A percentile compares a stretch with the other conserved stretches of the same genome.
phyloP scores from a whole-genome alignment of 2,329 filamentous ascomycete species.

The Trichoderma koningiopsis region DNA sequence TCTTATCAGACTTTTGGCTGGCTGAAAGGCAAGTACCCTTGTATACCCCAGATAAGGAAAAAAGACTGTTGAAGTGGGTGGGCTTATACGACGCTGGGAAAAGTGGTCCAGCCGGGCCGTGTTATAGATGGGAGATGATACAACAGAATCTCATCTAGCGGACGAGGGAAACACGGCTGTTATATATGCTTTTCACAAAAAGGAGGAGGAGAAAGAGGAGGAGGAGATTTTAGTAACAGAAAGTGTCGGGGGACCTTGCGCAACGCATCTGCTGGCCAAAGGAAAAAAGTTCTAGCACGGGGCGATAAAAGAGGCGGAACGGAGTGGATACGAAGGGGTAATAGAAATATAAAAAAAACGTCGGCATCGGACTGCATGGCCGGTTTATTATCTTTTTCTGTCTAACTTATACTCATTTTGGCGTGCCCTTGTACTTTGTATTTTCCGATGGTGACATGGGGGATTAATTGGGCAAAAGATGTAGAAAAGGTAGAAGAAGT shows the following conservation, averaged over 20 bases:
- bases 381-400: neutral
- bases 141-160: neutral
- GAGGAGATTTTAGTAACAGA: conserved; percentile 17
- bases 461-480: neutral
- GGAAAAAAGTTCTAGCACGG: conserved; percentile 13
- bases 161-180: too few relatives aligned
- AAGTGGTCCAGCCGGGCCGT: neutral
- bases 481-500: neutral
- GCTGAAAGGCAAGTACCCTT: neutral
- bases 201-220: neutral
- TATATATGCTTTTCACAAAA: neutral
- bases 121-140: neutral
- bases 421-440: neutral
- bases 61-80: conserved; percentile 23
- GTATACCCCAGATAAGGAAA: conserved; percentile 11
- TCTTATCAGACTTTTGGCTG: conserved; percentile 8
- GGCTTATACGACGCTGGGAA: conserved; percentile 20
- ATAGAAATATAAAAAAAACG: conserved; percentile 20
- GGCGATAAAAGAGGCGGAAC: conserved; percentile 30
- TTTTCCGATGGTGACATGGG: neutral
- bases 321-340: conserved; percentile 36
- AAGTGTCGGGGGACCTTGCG: conserved; percentile 14
- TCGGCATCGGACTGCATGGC: conserved; percentile 4
- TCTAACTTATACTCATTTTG: neutral
- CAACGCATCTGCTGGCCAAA: conserved; percentile 1